These are phyloP conservation scores for Chalciporus pseudorubinellus DNA, from an alignment of 768 basidiomycete species.

Conservation along the genomic window DNA sequence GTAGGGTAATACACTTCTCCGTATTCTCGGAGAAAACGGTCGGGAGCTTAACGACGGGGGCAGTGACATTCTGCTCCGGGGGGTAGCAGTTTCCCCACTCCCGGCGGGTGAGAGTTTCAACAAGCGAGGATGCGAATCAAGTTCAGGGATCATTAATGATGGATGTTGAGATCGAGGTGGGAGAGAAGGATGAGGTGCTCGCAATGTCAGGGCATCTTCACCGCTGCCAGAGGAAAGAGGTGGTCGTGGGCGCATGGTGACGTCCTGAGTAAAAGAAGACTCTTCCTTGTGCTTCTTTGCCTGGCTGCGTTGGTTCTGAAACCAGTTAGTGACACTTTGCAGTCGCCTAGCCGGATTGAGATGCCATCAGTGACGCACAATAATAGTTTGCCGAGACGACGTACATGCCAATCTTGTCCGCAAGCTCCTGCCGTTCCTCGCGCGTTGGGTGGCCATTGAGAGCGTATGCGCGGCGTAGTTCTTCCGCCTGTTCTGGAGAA, in stretches of 20 bases:
- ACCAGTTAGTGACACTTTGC: conserved; percentile 83
- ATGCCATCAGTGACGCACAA: conserved; percentile 21
- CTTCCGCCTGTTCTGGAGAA: conserved; percentile 61
- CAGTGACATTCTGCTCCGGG: conserved; percentile 31
- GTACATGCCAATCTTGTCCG: conserved; percentile 73
- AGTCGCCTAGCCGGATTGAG: conserved; percentile 54
- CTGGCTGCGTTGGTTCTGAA: conserved; percentile 80
- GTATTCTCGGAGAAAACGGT: conserved; percentile 29
- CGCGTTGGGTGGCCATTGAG: conserved; percentile 63
- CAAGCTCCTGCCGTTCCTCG: conserved; percentile 64
- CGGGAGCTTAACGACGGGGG: conserved; percentile 30
- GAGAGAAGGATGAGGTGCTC: conserved; percentile 11
- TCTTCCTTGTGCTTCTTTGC: conserved; percentile 71
- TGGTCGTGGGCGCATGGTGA: conserved; percentile 5
- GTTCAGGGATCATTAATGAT: conserved; percentile 27
- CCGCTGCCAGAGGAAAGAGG: conserved; percentile 15
- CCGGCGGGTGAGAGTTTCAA: conserved; percentile 13
- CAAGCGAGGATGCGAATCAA: conserved; percentile 12
- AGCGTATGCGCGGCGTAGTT: conserved; percentile 64
- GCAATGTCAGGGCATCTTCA: conserved; percentile 10
- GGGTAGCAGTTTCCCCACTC: conserved; percentile 14
- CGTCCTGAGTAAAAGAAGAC: conserved; percentile 26
- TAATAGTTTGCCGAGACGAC: conserved; percentile 32
- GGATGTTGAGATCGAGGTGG: conserved; percentile 32
- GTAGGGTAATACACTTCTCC: conserved; percentile 28